phyloP scores from a whole-genome alignment of 2,329 filamentous ascomycete genomes.

The Gliomastix tumulicola region DNA sequence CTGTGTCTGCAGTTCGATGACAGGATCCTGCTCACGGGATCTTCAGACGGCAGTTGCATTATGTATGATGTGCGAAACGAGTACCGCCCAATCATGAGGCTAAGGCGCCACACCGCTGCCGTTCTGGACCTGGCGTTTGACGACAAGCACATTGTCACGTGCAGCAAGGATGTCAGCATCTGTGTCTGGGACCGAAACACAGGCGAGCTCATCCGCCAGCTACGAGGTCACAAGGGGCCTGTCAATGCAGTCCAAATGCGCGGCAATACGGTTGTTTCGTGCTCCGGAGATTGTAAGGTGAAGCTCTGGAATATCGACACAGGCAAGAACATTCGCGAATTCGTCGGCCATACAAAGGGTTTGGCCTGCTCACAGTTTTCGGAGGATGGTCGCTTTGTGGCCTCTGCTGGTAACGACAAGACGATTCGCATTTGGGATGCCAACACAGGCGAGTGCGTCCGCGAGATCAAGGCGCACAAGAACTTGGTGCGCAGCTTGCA shows the following conservation, averaged over 20 bases:
- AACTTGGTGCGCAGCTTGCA: constrained; percentile 85
- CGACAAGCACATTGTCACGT: constrained; percentile 86
- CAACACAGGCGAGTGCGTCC: constrained; percentile 76
- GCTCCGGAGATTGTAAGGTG: constrained; percentile 86
- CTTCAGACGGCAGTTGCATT: constrained; percentile 86
- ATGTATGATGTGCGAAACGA: constrained; percentile 77
- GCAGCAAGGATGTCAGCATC: constrained; percentile 91
- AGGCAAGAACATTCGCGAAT: constrained; percentile 83
- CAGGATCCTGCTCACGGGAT: constrained; percentile 87
- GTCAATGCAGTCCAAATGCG: constrained; percentile 96
- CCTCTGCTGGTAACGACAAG: constrained; percentile 91
- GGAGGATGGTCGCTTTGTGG: constrained; percentile 87
- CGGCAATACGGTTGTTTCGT: constrained; percentile 86
- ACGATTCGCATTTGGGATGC: constrained; percentile 95
- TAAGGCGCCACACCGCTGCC: constrained; percentile 74
- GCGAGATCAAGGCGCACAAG: constrained; percentile 74
- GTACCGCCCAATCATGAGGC: constrained; percentile 72
- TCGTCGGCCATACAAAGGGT: constrained; percentile 83
- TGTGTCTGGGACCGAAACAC: constrained; percentile 89
- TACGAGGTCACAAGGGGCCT: constrained; percentile 81
- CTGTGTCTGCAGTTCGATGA: constrained; percentile 93
- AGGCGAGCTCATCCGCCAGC: constrained; percentile 66
- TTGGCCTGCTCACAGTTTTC: constrained; percentile 95
- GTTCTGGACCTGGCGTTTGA: constrained; percentile 94
- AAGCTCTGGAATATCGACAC: constrained; percentile 94